Percentiles rank a stretch among this genome's conserved stretches.
These are phyloP conservation scores for Phytophthora tentaculata DNA, from an alignment of 352 stramenopile species.

Conservation along the genomic window DNA sequence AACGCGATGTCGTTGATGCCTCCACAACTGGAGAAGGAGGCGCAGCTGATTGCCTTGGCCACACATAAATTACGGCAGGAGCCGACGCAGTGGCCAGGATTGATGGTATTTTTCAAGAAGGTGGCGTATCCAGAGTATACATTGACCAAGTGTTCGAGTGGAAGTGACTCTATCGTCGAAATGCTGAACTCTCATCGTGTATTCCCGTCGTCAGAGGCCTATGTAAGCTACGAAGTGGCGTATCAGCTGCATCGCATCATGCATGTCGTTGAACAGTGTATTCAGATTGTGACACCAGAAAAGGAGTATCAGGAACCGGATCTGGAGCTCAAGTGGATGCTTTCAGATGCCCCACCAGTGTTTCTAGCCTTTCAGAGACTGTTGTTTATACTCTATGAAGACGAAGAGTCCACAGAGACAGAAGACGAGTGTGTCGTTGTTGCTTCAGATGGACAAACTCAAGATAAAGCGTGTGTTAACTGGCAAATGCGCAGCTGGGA, in stretches of 20 bases:
- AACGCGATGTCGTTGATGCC: slow-evolving; percentile 32
- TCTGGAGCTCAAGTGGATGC: slow-evolving; percentile 55
- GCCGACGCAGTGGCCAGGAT: slow-evolving; percentile 69
- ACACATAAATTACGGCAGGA: slow-evolving; percentile 44
- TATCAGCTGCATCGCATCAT: slow-evolving; percentile 61
- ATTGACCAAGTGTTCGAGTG: slow-evolving; percentile 29
- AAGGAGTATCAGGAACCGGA: slow-evolving; percentile 48
- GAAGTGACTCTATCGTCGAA: neutral
- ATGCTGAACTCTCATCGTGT: slow-evolving; percentile 34
- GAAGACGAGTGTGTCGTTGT: slow-evolving; percentile 15
- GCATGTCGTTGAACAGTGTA: slow-evolving; percentile 49
- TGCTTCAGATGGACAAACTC: neutral
- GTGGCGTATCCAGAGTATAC: slow-evolving; percentile 63
- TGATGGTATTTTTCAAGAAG: slow-evolving; percentile 81
- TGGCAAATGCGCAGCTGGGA: slow-evolving; percentile 64
- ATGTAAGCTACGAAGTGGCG: slow-evolving; percentile 74
- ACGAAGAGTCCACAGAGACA: slow-evolving; percentile 31
- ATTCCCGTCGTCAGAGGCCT: slow-evolving; percentile 60
- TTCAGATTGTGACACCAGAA: slow-evolving; percentile 43
- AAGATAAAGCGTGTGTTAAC: slow-evolving; percentile 9
- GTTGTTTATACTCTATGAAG: slow-evolving; percentile 21
- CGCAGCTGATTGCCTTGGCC: slow-evolving; percentile 34
- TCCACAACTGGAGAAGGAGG: slow-evolving; percentile 20
- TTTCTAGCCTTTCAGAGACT: slow-evolving; percentile 66
- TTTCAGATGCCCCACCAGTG: slow-evolving; percentile 38